These are phyloP conservation scores for Chrysopogon serrulatus DNA, from an alignment of 176 grass and related monocot genomes.

Conservation along the genomic window DNA sequence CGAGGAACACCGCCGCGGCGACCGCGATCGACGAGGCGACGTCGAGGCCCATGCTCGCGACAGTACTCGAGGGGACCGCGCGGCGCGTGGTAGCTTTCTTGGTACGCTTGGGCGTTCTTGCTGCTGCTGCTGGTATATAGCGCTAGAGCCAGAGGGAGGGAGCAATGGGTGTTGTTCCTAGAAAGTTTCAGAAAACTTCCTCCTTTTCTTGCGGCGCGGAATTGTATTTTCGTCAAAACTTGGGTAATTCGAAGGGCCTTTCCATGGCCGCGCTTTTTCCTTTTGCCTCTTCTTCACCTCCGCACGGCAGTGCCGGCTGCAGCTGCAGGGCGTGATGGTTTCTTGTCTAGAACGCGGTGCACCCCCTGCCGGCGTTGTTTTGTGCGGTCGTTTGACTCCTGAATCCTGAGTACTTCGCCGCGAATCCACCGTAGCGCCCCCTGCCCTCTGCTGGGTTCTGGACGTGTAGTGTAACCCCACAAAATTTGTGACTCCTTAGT, in stretches of 20 bases:
- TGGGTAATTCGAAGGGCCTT: not conserved
- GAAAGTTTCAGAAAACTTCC: slow-evolving; percentile 7
- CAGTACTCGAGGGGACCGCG: no score
- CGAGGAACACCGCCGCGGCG: not conserved
- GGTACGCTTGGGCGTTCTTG: not conserved
- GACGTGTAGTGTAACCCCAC: no score
- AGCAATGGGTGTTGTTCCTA: not conserved
- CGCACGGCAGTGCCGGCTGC: not conserved
- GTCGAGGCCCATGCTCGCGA: slow-evolving; percentile 7
- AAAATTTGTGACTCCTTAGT: no score
- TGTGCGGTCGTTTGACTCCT: not conserved
- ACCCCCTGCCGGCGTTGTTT: not conserved
- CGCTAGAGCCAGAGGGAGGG: not conserved
- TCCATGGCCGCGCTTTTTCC: not conserved
- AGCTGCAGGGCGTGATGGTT: not conserved
- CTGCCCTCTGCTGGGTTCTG: no score
- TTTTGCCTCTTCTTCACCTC: not conserved
- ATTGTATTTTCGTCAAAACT: not conserved
- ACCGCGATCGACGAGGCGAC: not conserved
- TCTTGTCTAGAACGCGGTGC: not conserved
- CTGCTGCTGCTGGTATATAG: not conserved
- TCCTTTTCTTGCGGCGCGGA: not conserved
- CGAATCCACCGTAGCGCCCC: no score
- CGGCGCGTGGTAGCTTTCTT: not conserved
- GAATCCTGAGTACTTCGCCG: no score